Evolutionary conservation across 1,284 basidiomycete species (phyloP), one percentile per base, ranked within the genome.

Genomic region (Trichosporon faecale): DNA sequence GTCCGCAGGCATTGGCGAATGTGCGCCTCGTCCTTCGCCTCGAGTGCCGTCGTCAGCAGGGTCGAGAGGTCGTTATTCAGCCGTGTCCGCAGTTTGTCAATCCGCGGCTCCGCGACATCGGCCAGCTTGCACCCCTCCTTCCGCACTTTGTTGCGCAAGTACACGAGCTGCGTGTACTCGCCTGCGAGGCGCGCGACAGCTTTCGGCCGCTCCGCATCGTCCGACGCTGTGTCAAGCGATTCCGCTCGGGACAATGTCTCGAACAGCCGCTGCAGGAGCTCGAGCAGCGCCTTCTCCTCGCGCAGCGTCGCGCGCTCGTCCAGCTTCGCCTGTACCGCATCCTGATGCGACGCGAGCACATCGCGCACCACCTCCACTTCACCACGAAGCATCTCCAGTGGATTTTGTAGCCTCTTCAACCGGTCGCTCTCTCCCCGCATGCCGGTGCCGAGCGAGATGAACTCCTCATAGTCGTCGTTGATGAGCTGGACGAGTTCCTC

Each of bases 391-490:
- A 85, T 85, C 11, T 78, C 83, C 64, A 96, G 79, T 1, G 94
- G 94, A 40, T 81, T 80, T 76, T 89, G 88, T 67, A 96, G 81
- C 67, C 87, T 85, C 72, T 88, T 86, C 76, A 95, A 80, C 72
- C 92, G 86, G 63, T 86, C 85, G 1, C 92, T 92, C 82, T 97
- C 94, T 35, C 91, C 93, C 71, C 89, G 87, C 73, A 97, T 81
- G 75, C 95, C 93, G 1, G 92, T 95, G 74, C 95, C 95, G 27
- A 99, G 86, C 75, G 92, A 94, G 75, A 99, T 97, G 82, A 98
- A 98, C 60, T 95, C 95, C 81, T 95, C 94, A 82, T 98, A 98
- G 84, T 98, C 95, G 78, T 95, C 91, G 81, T 99, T 98, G 82
- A 99, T 98, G 79, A 98, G 89, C 78, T 90, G 90, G 33, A 98